phyloP scores from a whole-genome alignment of 345 rosid genomes.

The Passiflora organensis region DNA sequence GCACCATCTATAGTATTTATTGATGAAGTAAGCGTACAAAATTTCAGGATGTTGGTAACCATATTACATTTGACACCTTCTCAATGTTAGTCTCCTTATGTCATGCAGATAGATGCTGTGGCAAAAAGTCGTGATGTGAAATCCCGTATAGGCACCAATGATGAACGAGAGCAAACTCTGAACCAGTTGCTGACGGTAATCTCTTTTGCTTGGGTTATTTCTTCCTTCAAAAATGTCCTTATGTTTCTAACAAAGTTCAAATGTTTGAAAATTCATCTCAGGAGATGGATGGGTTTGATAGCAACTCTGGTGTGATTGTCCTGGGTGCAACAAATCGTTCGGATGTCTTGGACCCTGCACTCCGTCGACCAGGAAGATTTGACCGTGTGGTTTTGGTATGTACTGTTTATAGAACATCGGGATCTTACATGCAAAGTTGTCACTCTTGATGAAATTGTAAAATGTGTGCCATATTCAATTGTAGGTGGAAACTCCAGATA shows the following conservation, averaged over 20 bases:
- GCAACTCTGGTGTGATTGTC: constrained; percentile 88
- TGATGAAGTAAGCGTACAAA: constrained; percentile 61
- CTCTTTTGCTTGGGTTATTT: constrained; percentile 6
- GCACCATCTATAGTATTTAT: constrained; percentile 95
- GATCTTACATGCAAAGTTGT: constrained; percentile 4
- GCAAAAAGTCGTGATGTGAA: constrained; percentile 97
- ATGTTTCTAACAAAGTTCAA: not conserved
- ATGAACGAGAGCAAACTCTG: constrained; percentile 97
- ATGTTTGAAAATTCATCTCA: constrained; percentile 28
- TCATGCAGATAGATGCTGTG: constrained; percentile 88
- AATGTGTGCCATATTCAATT: constrained; percentile 12
- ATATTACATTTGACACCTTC: not conserved
- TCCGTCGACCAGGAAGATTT: constrained; percentile 96
- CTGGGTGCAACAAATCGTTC: constrained; percentile 98
- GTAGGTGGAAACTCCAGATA: constrained; percentile 93
- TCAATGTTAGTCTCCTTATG: constrained; percentile 4
- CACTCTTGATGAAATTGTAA: constrained; percentile 8
- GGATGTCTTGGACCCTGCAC: constrained; percentile 93
- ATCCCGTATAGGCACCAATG: constrained; percentile 77
- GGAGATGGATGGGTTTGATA: constrained; percentile 99
- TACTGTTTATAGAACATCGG: constrained; percentile 18
- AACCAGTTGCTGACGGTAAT: constrained; percentile 93
- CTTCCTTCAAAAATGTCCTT: not conserved
- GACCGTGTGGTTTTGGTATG: constrained; percentile 92
- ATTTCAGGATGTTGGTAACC: constrained; percentile 6